phyloP scores from a whole-genome alignment of 345 rosid species.

The Turnera subulata region DNA sequence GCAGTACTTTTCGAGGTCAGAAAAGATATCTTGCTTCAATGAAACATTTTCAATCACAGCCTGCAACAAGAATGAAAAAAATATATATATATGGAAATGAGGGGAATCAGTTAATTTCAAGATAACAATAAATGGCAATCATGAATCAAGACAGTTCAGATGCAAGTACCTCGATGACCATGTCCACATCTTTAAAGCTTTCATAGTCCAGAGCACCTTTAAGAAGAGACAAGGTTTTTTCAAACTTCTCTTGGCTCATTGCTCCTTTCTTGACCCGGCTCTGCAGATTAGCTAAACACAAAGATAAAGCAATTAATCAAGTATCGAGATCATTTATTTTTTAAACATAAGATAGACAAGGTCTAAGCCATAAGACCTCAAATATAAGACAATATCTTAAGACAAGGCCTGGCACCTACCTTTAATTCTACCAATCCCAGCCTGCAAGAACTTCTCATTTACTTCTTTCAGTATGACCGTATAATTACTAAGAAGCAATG shows the following conservation, averaged over 20 bases:
- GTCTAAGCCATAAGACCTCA: background rate
- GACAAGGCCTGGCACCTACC: conserved; percentile 37
- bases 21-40: too few relatives aligned
- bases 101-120: too few relatives aligned
- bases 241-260: conserved; percentile 77
- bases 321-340: conserved; percentile 14
- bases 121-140: conserved; percentile 4
- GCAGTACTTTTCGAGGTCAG: conserved; percentile 88
- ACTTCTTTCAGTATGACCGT: conserved; percentile 87
- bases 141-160: conserved; percentile 1
- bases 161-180: conserved; percentile 83
- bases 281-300: conserved; percentile 65
- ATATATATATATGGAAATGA: conserved; percentile 11
- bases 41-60: conserved; percentile 88
- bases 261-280: too few relatives aligned
- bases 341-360: background rate
- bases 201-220: conserved; percentile 78
- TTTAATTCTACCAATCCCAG: conserved; percentile 79
- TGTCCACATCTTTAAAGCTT: conserved; percentile 80
- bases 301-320: background rate
- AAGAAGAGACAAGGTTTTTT: conserved; percentile 69
- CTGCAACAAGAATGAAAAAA: conserved; percentile 49
- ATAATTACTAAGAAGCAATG: conserved; percentile 73
- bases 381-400: background rate
- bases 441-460: conserved; percentile 76